Percentiles rank a stretch among this genome's conserved stretches.
Evolutionary conservation across 2,329 filamentous ascomycete species (phyloP).

Genomic region (Aspergillus neotritici): DNA sequence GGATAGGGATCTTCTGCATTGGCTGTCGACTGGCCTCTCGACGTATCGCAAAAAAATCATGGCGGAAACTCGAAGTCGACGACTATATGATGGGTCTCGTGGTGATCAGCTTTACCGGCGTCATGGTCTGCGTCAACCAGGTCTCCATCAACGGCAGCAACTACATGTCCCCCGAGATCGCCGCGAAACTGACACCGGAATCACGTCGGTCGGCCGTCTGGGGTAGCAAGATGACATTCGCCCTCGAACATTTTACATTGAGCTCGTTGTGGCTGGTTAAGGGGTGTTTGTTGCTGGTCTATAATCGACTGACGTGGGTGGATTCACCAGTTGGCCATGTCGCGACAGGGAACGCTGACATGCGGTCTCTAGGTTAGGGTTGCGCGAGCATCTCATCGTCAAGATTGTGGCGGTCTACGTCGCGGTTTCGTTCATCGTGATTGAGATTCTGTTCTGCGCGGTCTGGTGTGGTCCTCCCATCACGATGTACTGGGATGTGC

Average conservation of each 20-base stretch:
- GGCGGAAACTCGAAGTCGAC: not conserved
- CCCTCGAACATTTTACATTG: not conserved
- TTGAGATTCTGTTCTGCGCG: not conserved
- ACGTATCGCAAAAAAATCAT: not conserved
- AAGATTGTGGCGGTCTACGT: constrained; percentile 1
- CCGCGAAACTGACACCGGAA: too few species aligned
- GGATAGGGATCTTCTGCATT: not conserved
- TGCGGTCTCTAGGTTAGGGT: not conserved
- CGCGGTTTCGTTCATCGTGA: not conserved
- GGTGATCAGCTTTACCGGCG: not conserved
- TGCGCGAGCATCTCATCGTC: not conserved
- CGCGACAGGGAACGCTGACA: not conserved
- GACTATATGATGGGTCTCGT: not conserved
- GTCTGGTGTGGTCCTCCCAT: constrained; percentile 2
- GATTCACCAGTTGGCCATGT: too few species aligned
- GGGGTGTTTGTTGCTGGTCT: not conserved
- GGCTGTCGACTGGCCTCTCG: constrained; percentile 1
- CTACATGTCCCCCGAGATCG: too few species aligned
- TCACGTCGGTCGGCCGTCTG: not conserved
- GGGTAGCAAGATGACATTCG: constrained; percentile 1
- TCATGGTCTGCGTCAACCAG: too few species aligned
- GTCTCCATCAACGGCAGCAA: too few species aligned
- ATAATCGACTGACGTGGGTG: not conserved
- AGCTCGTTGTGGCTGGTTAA: constrained; percentile 1
- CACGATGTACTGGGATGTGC: not conserved